Conservation (phyloP, 116 monocot genomes). For the Papilionanthe hybrid region DNA sequence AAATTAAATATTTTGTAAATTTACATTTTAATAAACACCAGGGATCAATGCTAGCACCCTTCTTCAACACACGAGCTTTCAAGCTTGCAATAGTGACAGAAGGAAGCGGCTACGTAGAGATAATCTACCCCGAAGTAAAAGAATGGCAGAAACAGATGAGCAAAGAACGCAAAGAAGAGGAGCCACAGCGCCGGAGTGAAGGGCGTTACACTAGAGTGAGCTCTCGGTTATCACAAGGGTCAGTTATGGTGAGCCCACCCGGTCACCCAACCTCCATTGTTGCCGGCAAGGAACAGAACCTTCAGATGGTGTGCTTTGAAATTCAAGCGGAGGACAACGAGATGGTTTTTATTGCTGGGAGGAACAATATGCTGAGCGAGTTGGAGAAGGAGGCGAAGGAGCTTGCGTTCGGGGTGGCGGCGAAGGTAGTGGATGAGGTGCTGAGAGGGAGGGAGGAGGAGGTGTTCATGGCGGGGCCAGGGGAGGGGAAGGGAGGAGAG, state of each 20-base stretch:
- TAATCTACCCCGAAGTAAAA: slow-evolving; percentile 32
- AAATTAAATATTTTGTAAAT: no score
- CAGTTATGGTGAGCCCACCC: slow-evolving; percentile 37
- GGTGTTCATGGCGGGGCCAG: slow-evolving; percentile 11
- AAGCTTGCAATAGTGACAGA: slow-evolving; percentile 36
- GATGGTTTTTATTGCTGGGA: slow-evolving; percentile 45
- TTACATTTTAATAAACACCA: slow-evolving; percentile 1
- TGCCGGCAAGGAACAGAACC: slow-evolving; percentile 26
- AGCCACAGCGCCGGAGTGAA: not conserved
- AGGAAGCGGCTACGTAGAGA: slow-evolving; percentile 55
- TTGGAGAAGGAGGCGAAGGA: slow-evolving; percentile 23
- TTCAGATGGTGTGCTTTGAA: slow-evolving; percentile 49
- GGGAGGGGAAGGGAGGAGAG: not conserved
- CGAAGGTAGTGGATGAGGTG: slow-evolving; percentile 16
- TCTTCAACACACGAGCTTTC: slow-evolving; percentile 46
- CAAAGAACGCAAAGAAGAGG: not conserved
- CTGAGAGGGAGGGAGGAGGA: slow-evolving; percentile 3
- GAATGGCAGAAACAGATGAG: not conserved
- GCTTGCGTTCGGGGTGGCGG: slow-evolving; percentile 21
- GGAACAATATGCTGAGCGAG: slow-evolving; percentile 13
- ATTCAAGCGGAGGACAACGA: slow-evolving; percentile 42
- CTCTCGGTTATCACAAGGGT: slow-evolving; percentile 17
- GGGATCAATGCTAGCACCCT: slow-evolving; percentile 65
- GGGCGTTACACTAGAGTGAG: slow-evolving; percentile 31
- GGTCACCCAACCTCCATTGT: slow-evolving; percentile 48